Conservation (phyloP, 176 grass and related monocot species). For the Cymbopogon citratus region DNA sequence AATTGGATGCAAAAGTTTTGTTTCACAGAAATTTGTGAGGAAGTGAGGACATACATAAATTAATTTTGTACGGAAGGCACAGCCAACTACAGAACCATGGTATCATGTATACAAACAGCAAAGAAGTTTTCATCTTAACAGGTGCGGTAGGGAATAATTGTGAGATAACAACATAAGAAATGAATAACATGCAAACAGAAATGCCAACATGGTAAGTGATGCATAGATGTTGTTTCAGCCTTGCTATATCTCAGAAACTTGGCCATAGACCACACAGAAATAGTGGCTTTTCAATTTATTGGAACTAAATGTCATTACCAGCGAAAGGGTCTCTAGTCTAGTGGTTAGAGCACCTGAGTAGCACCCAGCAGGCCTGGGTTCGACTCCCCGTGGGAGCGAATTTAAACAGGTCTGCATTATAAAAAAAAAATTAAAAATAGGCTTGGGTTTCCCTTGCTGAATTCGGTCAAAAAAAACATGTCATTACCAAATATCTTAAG, state of each 20-base stretch:
- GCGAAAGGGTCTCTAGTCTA: too few species aligned
- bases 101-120: conserved; percentile 10
- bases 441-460: too few species aligned
- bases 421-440: too few species aligned
- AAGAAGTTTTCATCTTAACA: neutral
- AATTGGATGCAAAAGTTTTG: neutral
- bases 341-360: too few species aligned
- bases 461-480: too few species aligned
- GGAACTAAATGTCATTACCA: neutral
- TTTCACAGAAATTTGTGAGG: neutral
- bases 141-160: neutral
- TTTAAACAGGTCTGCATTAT: too few species aligned
- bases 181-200: conserved; percentile 1
- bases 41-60: neutral
- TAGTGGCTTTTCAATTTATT: neutral
- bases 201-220: neutral
- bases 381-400: too few species aligned
- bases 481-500: neutral
- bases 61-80: neutral
- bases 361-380: too few species aligned
- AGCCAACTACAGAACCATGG: conserved; percentile 9
- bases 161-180: neutral
- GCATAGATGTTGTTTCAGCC: neutral
- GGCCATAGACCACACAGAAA: neutral
- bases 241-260: conserved; percentile 6